Percentiles rank a stretch among this genome's conserved stretches.
Conservation (phyloP, 345 rosid genomes). For the Lumnitzera racemosa region DNA sequence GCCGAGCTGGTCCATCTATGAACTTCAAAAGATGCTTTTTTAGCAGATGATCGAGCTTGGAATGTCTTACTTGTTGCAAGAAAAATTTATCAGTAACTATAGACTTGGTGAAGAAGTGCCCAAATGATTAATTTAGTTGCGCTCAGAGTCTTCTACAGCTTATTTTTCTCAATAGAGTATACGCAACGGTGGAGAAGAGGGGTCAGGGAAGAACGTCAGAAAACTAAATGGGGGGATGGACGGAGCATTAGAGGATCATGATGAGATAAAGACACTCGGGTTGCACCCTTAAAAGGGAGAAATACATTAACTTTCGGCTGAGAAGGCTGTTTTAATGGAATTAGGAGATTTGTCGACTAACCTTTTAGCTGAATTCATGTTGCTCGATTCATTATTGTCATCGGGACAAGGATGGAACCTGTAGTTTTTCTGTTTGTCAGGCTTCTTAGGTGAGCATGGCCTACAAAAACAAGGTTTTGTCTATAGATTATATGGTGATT, state of each 20-base stretch:
- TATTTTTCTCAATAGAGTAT: conserved; percentile 47
- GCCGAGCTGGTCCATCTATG: conserved; percentile 51
- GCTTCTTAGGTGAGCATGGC: too few species aligned
- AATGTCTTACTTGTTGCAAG: conserved; percentile 46
- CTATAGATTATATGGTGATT: too few species aligned
- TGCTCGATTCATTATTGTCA: too few species aligned
- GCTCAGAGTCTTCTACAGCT: conserved; percentile 49
- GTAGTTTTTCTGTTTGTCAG: too few species aligned
- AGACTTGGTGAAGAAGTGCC: conserved; percentile 49
- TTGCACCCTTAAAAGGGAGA: conserved; percentile 42
- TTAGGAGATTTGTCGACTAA: conserved; percentile 25
- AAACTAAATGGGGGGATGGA: conserved; percentile 40
- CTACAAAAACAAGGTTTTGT: too few species aligned
- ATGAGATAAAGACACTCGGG: not conserved
- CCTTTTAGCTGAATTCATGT: not conserved
- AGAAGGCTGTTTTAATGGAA: conserved; percentile 36
- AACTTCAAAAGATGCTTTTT: conserved; percentile 23
- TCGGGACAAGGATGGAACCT: too few species aligned
- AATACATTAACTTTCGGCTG: conserved; percentile 34
- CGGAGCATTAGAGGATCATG: conserved; percentile 1
- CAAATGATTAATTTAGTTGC: conserved; percentile 37
- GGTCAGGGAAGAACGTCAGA: conserved; percentile 50
- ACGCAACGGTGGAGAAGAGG: conserved; percentile 53
- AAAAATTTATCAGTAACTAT: conserved; percentile 41
- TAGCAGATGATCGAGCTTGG: conserved; percentile 38